Percentiles rank a stretch among this genome's conserved stretches.
These are phyloP conservation scores for Clonostachys chloroleuca DNA, from an alignment of 2,329 filamentous ascomycete genomes.

Conservation along the genomic window DNA sequence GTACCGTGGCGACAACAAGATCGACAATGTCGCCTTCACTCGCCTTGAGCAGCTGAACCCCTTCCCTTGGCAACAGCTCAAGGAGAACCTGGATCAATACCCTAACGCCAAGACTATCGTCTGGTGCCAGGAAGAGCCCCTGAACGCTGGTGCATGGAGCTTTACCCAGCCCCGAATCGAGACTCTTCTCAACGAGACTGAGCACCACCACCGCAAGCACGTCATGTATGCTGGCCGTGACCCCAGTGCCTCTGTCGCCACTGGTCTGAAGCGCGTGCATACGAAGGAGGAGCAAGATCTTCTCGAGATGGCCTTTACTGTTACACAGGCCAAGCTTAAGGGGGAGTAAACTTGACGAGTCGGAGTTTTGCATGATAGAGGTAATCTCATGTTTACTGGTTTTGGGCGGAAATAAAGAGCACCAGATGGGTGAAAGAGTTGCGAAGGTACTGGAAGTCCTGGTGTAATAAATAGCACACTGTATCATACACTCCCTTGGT, in stretches of 20 bases:
- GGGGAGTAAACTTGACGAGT: constrained; percentile 43
- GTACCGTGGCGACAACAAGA: constrained; percentile 5
- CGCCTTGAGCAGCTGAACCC: constrained; percentile 15
- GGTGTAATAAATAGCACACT: too few relatives aligned
- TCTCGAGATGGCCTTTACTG: constrained; percentile 60
- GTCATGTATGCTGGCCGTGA: constrained; percentile 95
- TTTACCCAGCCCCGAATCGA: constrained; percentile 13
- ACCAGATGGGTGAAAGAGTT: too few relatives aligned
- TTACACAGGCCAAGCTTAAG: constrained; percentile 66
- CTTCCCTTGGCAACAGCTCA: constrained; percentile 13
- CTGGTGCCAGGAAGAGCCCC: constrained; percentile 16
- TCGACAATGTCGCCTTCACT: constrained; percentile 9
- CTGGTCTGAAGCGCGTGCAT: constrained; percentile 83
- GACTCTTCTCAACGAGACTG: constrained; percentile 64
- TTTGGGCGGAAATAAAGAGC: too few relatives aligned
- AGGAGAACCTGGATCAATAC: constrained; percentile 11
- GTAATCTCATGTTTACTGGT: too few relatives aligned
- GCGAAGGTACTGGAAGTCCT: too few relatives aligned
- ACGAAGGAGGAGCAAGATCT: constrained; percentile 89
- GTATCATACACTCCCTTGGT: too few relatives aligned
- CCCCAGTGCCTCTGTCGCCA: constrained; percentile 89
- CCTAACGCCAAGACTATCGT: constrained; percentile 10
- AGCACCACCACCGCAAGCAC: constrained; percentile 89
- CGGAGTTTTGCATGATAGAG: neutral
- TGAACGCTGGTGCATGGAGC: constrained; percentile 15